phyloP scores from a whole-genome alignment of 192 early-diverging fungal genomes.

The Lunasporangiospora selenospora region DNA sequence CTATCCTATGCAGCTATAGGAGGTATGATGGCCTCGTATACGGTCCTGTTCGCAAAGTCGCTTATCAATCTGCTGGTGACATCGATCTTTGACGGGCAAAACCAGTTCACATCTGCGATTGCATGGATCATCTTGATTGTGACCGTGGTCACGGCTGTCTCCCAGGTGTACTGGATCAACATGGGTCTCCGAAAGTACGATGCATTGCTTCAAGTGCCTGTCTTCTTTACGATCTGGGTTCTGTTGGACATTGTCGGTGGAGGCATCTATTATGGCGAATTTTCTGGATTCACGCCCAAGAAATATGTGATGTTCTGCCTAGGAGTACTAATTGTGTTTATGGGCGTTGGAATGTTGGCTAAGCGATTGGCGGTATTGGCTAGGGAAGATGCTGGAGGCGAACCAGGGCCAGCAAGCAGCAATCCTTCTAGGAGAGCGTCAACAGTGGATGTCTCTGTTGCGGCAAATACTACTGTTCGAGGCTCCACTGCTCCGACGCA shows the following conservation, averaged over 20 bases:
- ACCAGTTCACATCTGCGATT: conserved; percentile 72
- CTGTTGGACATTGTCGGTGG: conserved; percentile 84
- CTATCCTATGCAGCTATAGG: conserved; percentile 77
- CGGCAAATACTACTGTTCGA: too few relatives aligned
- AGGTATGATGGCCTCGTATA: conserved; percentile 79
- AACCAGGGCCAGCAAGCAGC: background rate
- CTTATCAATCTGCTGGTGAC: conserved; percentile 74
- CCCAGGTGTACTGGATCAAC: conserved; percentile 87
- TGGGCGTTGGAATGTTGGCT: conserved; percentile 72
- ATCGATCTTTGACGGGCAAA: conserved; percentile 69
- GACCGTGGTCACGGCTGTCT: conserved; percentile 76
- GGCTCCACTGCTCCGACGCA: too few relatives aligned
- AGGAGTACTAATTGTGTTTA: conserved; percentile 74
- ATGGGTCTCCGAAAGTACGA: conserved; percentile 83
- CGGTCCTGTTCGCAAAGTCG: conserved; percentile 84
- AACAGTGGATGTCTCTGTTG: too few relatives aligned
- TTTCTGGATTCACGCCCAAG: conserved; percentile 63
- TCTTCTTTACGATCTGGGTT: conserved; percentile 85
- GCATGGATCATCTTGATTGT: conserved; percentile 75
- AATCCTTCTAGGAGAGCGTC: too few relatives aligned
- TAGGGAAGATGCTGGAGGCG: conserved; percentile 44
- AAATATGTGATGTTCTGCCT: conserved; percentile 73
- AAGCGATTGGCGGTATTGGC: conserved; percentile 58
- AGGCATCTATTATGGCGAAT: conserved; percentile 84
- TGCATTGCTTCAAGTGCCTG: conserved; percentile 81